Evolutionary conservation across 2,329 filamentous ascomycete genomes (phyloP), one percentile per base, ranked within the genome.

Genomic region (Talaromyces marneffei): DNA sequence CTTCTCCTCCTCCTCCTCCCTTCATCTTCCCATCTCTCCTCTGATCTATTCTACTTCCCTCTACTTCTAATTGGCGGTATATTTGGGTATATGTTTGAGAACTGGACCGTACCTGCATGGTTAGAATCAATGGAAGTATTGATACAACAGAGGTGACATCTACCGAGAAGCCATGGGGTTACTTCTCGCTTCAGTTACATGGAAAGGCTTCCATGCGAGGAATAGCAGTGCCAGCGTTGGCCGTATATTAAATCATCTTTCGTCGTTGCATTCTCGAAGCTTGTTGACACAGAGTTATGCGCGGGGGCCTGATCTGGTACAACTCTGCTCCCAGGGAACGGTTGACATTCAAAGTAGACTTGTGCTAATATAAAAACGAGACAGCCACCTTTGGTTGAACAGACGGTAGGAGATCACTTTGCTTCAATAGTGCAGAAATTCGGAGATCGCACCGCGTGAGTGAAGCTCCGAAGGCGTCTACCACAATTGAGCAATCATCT

Each of bases 361-460:
- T 23, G 14, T 44, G 18, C 25, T 57, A 25, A 63, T 54, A n/a
- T 25, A 16, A 27, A n/a, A 27, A 37, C 50, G 46, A 56, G 46
- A 20, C 60, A 79, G 73, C 78, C 78, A 20, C 77, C 79, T 5
- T 72, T 81, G 39, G 69, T 80, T 39, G 77, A 80, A 60, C 74
- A 77, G 54, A 81, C 79, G 0, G 69, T 81, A 44, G 75, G 77
- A 14, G 75, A 78, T 14, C 77, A 81, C 65, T 81, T 81, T 63
- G 67, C 72, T 10, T 71, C 70, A 31, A 72, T 81, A 33, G 79
- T 80, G 20, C 69, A 69, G 4, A 66, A 71, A 55, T 71, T 77
- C 67, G 79, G 79, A 14, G 78, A 81, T 64, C 71, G 76, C 52
- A 72, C 79, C 66, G 85, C 85, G 82, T 86, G 66, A 69, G 81